Evolutionary conservation across 148 eudicot species (phyloP).

Genomic region (Arctostaphylos glauca): DNA sequence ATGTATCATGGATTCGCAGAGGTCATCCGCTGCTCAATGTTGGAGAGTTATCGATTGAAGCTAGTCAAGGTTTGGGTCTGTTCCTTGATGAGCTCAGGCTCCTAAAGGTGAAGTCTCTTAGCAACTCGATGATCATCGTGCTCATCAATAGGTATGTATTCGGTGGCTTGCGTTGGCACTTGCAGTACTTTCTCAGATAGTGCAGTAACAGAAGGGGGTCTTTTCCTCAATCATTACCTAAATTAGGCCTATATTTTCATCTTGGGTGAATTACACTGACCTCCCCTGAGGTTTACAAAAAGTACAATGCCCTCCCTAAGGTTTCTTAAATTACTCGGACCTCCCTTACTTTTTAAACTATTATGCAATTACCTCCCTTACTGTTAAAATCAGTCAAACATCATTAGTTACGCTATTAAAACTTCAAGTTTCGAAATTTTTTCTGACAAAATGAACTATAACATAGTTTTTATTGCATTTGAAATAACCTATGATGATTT

Average conservation of each 20-base stretch:
- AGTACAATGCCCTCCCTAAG: too few relatives aligned
- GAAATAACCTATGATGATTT: too few relatives aligned
- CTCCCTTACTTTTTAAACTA: too few relatives aligned
- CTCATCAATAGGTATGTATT: constrained; percentile 71
- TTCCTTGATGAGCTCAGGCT: constrained; percentile 93
- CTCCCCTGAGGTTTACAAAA: too few relatives aligned
- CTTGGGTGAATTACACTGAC: too few relatives aligned
- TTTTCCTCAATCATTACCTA: constrained; percentile 9
- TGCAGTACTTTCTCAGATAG: neutral
- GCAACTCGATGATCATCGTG: constrained; percentile 69
- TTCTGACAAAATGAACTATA: too few relatives aligned
- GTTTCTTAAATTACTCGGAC: too few relatives aligned
- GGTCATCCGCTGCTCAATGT: constrained; percentile 88
- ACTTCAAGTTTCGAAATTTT: too few relatives aligned
- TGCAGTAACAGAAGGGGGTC: neutral
- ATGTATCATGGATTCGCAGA: constrained; percentile 86
- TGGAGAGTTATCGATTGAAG: constrained; percentile 85
- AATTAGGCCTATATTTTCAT: constrained; percentile 12
- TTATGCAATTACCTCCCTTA: too few relatives aligned
- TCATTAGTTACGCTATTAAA: too few relatives aligned
- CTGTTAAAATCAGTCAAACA: too few relatives aligned
- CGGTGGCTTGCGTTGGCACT: neutral
- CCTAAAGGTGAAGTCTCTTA: constrained; percentile 72
- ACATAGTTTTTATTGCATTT: too few relatives aligned
- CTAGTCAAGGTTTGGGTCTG: constrained; percentile 70